Percentiles rank a stretch among this genome's conserved stretches.
Conservation (phyloP, 176 grass and related monocot species). For the Hyparrhenia diplandra region DNA sequence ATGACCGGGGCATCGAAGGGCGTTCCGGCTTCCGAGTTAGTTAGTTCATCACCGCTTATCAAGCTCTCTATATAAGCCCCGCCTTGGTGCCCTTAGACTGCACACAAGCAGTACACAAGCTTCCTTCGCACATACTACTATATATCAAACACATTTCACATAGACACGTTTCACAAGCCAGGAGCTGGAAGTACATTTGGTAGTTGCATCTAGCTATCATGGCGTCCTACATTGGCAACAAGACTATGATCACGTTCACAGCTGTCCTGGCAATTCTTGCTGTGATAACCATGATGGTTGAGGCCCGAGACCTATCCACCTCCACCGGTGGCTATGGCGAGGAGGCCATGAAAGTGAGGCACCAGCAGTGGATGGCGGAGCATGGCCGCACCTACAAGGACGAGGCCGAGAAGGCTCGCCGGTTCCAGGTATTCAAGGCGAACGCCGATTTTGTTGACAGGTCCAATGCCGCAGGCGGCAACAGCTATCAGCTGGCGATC, state of each 20-base stretch:
- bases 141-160: too few relatives aligned
- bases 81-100: too few relatives aligned
- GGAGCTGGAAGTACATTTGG: background rate
- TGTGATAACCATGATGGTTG: background rate
- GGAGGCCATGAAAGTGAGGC: constrained; percentile 1
- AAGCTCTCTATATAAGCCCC: too few relatives aligned
- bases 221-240: background rate
- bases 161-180: too few relatives aligned
- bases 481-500: constrained; percentile 12
- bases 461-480: background rate
- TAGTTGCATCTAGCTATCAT: background rate
- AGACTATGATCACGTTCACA: background rate
- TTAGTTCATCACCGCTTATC: too few relatives aligned
- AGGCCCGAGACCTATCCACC: too few relatives aligned
- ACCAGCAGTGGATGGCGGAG: constrained; percentile 27
- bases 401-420: constrained; percentile 13
- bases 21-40: too few relatives aligned
- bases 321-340: background rate
- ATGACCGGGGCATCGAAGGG: too few relatives aligned
- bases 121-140: too few relatives aligned
- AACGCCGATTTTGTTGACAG: constrained; percentile 21
- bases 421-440: constrained; percentile 34
- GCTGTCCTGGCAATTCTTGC: background rate
- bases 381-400: constrained; percentile 35
- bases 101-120: too few relatives aligned